phyloP scores from a whole-genome alignment of 2,329 filamentous ascomycete species.

The Byssothecium circinans region DNA sequence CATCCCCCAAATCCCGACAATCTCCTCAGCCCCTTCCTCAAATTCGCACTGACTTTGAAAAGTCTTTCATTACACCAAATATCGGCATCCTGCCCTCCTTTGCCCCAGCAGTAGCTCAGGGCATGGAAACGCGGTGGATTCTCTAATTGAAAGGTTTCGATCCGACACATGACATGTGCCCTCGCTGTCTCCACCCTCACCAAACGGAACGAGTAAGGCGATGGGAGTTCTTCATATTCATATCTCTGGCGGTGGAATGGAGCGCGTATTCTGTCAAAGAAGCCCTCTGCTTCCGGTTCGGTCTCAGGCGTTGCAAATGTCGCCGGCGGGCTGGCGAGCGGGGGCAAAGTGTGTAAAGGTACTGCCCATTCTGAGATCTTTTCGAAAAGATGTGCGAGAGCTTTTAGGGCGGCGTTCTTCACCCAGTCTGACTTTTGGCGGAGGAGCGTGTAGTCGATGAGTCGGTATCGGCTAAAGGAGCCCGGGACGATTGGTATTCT shows the following conservation, averaged over 20 bases:
- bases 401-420: background rate
- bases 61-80: conserved; percentile 5
- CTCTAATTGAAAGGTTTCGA: conserved; percentile 2
- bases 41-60: conserved; percentile 5
- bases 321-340: conserved; percentile 2
- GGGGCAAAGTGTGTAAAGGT: conserved; percentile 3
- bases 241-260: conserved; percentile 7
- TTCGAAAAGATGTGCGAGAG: conserved; percentile 3
- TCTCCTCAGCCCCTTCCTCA: conserved; percentile 5
- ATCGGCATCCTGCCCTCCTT: conserved; percentile 4
- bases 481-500: conserved; percentile 3
- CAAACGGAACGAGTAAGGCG: conserved; percentile 6
- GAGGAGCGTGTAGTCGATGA: conserved; percentile 1
- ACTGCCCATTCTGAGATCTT: conserved; percentile 7
- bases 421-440: background rate
- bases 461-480: conserved; percentile 2
- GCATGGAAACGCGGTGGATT: conserved; percentile 7
- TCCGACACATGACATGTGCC: conserved; percentile 5
- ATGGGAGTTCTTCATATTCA: conserved; percentile 3
- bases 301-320: background rate
- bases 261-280: conserved; percentile 3
- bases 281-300: conserved; percentile 1
- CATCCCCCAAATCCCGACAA: conserved; percentile 1
- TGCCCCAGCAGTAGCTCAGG: conserved; percentile 8
- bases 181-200: conserved; percentile 3